These are phyloP conservation scores for Neurospora sp. DNA, from an alignment of 495 filamentous ascomycete genomes.

Conservation along the genomic window DNA sequence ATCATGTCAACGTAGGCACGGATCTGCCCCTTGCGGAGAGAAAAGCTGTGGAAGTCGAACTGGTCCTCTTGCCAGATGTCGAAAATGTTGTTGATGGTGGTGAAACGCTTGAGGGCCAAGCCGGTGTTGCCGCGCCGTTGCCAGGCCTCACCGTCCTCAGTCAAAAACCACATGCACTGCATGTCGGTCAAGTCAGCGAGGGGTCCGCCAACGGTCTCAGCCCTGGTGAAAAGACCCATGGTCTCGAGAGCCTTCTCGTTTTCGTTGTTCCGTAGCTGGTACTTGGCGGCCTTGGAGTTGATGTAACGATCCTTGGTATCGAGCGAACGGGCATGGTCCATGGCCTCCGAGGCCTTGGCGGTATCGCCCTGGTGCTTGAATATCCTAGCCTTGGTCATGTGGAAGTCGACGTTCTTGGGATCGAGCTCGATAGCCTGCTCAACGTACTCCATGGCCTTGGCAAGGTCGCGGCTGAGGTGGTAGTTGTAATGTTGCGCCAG, in stretches of 20 bases:
- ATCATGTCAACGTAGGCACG: slow-evolving; percentile 93
- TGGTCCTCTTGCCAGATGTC: slow-evolving; percentile 97
- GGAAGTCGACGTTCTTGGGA: slow-evolving; percentile 76
- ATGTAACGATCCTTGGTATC: slow-evolving; percentile 92
- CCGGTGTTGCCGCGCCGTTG: slow-evolving; percentile 71
- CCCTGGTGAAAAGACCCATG: slow-evolving; percentile 89
- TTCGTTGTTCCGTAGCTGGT: slow-evolving; percentile 86
- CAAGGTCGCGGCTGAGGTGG: slow-evolving; percentile 69
- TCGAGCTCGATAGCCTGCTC: slow-evolving; percentile 72
- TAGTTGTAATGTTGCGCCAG: slow-evolving; percentile 97
- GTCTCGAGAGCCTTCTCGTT: slow-evolving; percentile 75
- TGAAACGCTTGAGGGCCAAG: slow-evolving; percentile 84
- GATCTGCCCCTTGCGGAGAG: slow-evolving; percentile 87
- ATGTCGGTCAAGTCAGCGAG: slow-evolving; percentile 90
- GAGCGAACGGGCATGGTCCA: slow-evolving; percentile 77
- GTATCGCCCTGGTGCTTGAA: slow-evolving; percentile 82
- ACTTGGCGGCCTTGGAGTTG: slow-evolving; percentile 97
- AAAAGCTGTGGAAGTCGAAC: slow-evolving; percentile 98
- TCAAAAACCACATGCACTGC: slow-evolving; percentile 97
- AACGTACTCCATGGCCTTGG: slow-evolving; percentile 71
- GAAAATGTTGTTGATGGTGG: slow-evolving; percentile 80
- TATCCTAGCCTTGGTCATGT: slow-evolving; percentile 93
- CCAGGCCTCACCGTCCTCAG: slow-evolving; percentile 89
- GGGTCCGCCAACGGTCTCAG: slow-evolving; percentile 76
- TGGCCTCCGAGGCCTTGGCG: slow-evolving; percentile 70